These are phyloP conservation scores for Pseudomassariella vexata DNA, from an alignment of 2,329 filamentous ascomycete genomes.

Conservation along the genomic window DNA sequence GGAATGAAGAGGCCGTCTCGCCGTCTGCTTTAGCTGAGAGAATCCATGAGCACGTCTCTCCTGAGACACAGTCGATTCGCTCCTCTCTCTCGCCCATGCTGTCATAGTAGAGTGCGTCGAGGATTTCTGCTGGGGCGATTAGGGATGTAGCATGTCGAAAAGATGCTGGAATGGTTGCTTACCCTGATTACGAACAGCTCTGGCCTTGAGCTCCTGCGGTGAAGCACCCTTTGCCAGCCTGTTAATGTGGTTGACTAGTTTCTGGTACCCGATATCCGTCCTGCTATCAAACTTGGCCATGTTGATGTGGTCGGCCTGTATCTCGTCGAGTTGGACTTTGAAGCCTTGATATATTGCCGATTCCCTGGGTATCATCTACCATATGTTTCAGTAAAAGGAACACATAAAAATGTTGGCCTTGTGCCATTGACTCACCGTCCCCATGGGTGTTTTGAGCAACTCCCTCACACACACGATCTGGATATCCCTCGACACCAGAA, in stretches of 20 bases:
- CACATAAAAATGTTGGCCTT: slow-evolving; percentile 11
- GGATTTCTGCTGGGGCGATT: slow-evolving; percentile 17
- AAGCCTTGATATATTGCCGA: slow-evolving; percentile 19
- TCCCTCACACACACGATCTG: slow-evolving; percentile 22
- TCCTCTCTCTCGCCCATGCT: slow-evolving; percentile 24
- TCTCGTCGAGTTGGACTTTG: slow-evolving; percentile 21
- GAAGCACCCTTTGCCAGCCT: slow-evolving; percentile 18
- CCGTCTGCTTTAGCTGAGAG: slow-evolving; percentile 18
- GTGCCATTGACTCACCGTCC: slow-evolving; percentile 6
- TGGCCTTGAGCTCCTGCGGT: slow-evolving; percentile 15
- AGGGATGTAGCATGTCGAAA: slow-evolving; percentile 1
- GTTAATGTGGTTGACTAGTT: slow-evolving; percentile 17
- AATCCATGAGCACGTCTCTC: slow-evolving; percentile 38
- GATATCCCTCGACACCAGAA: slow-evolving; percentile 24
- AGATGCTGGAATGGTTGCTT: slow-evolving; percentile 3
- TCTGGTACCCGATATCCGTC: slow-evolving; percentile 18
- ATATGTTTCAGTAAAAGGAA: too few species aligned
- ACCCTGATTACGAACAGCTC: slow-evolving; percentile 24
- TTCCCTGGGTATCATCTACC: slow-evolving; percentile 21
- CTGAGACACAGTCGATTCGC: slow-evolving; percentile 29
- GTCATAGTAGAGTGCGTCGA: slow-evolving; percentile 23
- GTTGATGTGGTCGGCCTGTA: slow-evolving; percentile 18
- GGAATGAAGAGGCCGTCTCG: neutral
- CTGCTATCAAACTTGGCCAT: slow-evolving; percentile 18
- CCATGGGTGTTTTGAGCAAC: slow-evolving; percentile 15